Conservation (phyloP, 2,329 filamentous ascomycete genomes). For the Penicillium sp. region DNA sequence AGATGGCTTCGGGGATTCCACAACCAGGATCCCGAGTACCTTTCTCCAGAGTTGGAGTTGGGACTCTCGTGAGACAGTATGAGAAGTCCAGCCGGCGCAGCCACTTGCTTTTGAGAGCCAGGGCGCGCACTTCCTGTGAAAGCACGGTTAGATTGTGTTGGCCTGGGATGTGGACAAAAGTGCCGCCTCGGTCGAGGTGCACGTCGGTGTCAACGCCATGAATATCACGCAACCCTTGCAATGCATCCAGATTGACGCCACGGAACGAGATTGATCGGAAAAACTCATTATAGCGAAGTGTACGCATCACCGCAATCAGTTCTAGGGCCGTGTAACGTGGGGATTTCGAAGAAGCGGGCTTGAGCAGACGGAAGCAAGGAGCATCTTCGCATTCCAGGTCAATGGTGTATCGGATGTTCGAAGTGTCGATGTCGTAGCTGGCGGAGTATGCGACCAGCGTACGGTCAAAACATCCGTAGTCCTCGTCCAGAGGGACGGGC, state of each 20-base stretch:
- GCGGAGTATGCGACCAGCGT: slow-evolving; percentile 71
- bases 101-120: slow-evolving; percentile 66
- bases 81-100: slow-evolving; percentile 68
- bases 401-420: slow-evolving; percentile 66
- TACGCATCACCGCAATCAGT: slow-evolving; percentile 69
- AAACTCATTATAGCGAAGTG: slow-evolving; percentile 70
- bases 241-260: slow-evolving; percentile 62
- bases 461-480: slow-evolving; percentile 65
- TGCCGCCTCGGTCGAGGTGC: slow-evolving; percentile 60
- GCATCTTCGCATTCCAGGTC: slow-evolving; percentile 65
- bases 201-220: slow-evolving; percentile 66
- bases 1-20: slow-evolving; percentile 69
- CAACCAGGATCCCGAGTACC: slow-evolving; percentile 62
- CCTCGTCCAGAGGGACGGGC: slow-evolving; percentile 54
- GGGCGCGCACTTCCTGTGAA: slow-evolving; percentile 68
- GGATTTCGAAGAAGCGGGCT: slow-evolving; percentile 52
- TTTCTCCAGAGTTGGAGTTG: slow-evolving; percentile 54
- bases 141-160: slow-evolving; percentile 60
- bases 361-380: slow-evolving; percentile 66
- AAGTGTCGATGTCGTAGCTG: slow-evolving; percentile 67
- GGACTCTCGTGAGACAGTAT: slow-evolving; percentile 59
- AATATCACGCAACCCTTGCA: slow-evolving; percentile 64
- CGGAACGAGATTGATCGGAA: slow-evolving; percentile 70
- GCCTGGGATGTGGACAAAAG: slow-evolving; percentile 55
- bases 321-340: slow-evolving; percentile 62